These are phyloP conservation scores for Bretschneidera sinensis DNA, from an alignment of 345 rosid species.

Conservation along the genomic window DNA sequence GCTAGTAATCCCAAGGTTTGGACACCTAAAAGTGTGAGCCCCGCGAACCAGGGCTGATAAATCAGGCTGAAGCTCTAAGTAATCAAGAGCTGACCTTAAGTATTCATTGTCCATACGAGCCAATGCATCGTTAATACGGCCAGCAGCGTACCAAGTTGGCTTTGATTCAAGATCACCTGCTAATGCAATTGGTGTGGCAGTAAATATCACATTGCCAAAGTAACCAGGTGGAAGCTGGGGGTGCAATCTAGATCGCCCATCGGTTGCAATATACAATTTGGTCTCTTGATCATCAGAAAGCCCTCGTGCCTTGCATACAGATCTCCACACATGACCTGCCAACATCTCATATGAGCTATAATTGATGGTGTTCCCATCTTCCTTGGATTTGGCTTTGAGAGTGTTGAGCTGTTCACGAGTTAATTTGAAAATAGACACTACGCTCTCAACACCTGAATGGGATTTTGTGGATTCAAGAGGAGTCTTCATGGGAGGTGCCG, in stretches of 20 bases:
- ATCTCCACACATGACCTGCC: slow-evolving; percentile 94
- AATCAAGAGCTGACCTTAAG: slow-evolving; percentile 92
- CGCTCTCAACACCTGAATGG: slow-evolving; percentile 35
- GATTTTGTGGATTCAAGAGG: slow-evolving; percentile 25
- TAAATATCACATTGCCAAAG: slow-evolving; percentile 90
- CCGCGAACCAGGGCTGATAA: slow-evolving; percentile 72
- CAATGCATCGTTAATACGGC: slow-evolving; percentile 70
- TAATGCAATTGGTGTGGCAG: slow-evolving; percentile 71
- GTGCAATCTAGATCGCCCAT: slow-evolving; percentile 69
- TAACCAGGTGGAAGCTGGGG: slow-evolving; percentile 86
- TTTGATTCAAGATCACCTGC: slow-evolving; percentile 67
- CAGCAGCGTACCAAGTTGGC: slow-evolving; percentile 87
- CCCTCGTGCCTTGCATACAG: slow-evolving; percentile 64
- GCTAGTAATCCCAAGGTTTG: slow-evolving; percentile 84
- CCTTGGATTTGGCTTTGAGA: slow-evolving; percentile 80
- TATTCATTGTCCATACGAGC: slow-evolving; percentile 79
- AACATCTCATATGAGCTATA: slow-evolving; percentile 91
- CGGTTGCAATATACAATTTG: slow-evolving; percentile 84
- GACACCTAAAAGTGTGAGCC: slow-evolving; percentile 76
- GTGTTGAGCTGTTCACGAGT: slow-evolving; percentile 53
- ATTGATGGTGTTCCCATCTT: slow-evolving; percentile 57
- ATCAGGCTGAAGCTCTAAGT: slow-evolving; percentile 85
- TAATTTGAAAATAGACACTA: slow-evolving; percentile 68
- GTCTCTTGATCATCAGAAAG: slow-evolving; percentile 59
- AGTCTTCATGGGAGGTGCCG: slow-evolving; percentile 63